Evolutionary conservation across 441 rosid genomes (phyloP).

Genomic region (Raphanus hybrid): DNA sequence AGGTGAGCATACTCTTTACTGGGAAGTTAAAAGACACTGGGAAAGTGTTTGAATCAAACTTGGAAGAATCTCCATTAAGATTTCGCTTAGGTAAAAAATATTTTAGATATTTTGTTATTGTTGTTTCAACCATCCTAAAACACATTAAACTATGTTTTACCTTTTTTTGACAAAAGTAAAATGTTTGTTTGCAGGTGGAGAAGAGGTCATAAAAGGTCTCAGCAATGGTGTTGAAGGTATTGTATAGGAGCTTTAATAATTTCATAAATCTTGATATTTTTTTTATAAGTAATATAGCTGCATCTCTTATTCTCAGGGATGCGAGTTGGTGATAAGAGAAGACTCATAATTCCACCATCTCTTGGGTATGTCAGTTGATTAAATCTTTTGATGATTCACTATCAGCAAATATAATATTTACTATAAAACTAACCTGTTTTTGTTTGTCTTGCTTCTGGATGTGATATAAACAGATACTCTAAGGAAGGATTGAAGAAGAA

Average conservation of each 20-base stretch:
- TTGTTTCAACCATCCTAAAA: conserved; percentile 10
- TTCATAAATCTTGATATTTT: neutral
- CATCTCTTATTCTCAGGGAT: conserved; percentile 48
- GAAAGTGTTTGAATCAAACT: conserved; percentile 51
- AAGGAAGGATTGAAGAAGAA: conserved; percentile 30
- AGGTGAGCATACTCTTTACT: conserved; percentile 54
- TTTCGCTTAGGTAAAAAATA: conserved; percentile 52
- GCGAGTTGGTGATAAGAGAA: conserved; percentile 66
- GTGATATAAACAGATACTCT: conserved; percentile 40
- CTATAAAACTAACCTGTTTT: neutral
- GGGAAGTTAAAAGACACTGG: conserved; percentile 57
- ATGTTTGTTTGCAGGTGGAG: conserved; percentile 45
- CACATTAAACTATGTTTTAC: neutral
- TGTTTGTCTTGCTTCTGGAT: conserved; percentile 16
- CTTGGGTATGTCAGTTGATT: conserved; percentile 47
- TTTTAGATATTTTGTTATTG: neutral
- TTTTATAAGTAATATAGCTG: neutral
- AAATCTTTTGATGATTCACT: conserved; percentile 1
- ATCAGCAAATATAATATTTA: neutral
- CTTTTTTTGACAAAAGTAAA: neutral
- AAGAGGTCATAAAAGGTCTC: conserved; percentile 50
- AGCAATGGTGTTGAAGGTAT: conserved; percentile 65
- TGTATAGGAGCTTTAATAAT: conserved; percentile 37
- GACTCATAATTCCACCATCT: conserved; percentile 58
- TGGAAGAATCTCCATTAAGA: conserved; percentile 44